Percentiles rank a stretch among this genome's conserved stretches.
These are phyloP conservation scores for Ustilago sp. DNA, from an alignment of 1,284 basidiomycete species.

Conservation along the genomic window DNA sequence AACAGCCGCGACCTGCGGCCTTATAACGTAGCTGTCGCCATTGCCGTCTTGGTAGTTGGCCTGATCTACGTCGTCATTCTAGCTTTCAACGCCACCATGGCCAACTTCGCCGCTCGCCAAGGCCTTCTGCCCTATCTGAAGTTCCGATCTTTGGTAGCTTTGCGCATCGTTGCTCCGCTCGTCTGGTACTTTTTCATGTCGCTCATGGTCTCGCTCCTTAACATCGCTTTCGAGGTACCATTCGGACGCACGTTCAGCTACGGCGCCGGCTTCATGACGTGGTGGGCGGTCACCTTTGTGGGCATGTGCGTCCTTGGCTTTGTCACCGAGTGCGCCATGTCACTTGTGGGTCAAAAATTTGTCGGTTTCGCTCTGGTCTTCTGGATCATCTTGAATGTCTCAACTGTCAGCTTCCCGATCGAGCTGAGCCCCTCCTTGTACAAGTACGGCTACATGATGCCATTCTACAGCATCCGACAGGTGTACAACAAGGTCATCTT, in stretches of 20 bases:
- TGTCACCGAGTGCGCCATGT: conserved; percentile 55
- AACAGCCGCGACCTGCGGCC: conserved; percentile 76
- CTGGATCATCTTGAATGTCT: conserved; percentile 65
- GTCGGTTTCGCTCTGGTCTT: conserved; percentile 60
- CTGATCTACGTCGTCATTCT: conserved; percentile 80
- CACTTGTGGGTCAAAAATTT: conserved; percentile 56
- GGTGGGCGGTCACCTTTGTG: conserved; percentile 54
- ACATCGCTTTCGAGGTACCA: conserved; percentile 62
- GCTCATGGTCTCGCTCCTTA: conserved; percentile 62
- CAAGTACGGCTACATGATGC: conserved; percentile 62
- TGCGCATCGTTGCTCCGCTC: conserved; percentile 57
- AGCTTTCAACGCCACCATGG: conserved; percentile 67
- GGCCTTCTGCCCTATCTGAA: conserved; percentile 52
- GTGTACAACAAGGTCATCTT: conserved; percentile 64
- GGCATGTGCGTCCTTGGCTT: conserved; percentile 62
- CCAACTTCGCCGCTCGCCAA: conserved; percentile 47
- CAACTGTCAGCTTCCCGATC: conserved; percentile 54
- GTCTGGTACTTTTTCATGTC: conserved; percentile 56
- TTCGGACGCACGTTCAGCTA: conserved; percentile 57
- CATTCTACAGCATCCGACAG: conserved; percentile 61
- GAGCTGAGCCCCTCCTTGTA: conserved; percentile 54
- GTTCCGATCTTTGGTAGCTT: conserved; percentile 50
- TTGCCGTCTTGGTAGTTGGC: conserved; percentile 80
- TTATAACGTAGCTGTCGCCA: conserved; percentile 78
- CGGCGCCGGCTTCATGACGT: conserved; percentile 65